These are phyloP conservation scores for Teratosphaeriaceae sp. DNA, from an alignment of 2,329 filamentous ascomycete species.

Conservation along the genomic window DNA sequence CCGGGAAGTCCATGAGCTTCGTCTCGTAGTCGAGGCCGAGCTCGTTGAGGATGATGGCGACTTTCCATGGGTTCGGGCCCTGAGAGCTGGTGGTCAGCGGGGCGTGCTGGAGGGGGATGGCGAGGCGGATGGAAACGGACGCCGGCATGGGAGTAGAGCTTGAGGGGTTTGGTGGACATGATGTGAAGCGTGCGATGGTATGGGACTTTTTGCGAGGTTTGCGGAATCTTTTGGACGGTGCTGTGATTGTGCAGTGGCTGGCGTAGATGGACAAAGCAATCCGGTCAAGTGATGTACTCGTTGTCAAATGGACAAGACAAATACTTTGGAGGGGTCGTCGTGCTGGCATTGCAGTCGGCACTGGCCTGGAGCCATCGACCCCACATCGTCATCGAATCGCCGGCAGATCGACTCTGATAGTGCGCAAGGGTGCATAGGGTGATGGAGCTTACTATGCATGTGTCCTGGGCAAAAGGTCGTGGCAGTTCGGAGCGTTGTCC, in stretches of 20 bases:
- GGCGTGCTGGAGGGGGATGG: not conserved
- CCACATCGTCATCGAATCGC: too few species aligned
- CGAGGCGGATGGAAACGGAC: constrained; percentile 3
- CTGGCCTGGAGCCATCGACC: too few species aligned
- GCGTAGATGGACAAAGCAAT: too few species aligned
- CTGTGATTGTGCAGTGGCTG: not conserved
- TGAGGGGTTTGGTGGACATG: constrained; percentile 19
- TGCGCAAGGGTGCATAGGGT: too few species aligned
- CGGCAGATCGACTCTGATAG: too few species aligned
- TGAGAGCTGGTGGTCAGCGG: not conserved
- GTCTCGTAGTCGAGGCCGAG: constrained; percentile 36
- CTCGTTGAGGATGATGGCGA: constrained; percentile 40
- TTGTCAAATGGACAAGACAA: too few species aligned
- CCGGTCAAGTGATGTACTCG: too few species aligned
- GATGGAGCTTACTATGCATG: too few species aligned
- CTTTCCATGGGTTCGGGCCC: constrained; percentile 40
- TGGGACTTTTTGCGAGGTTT: constrained; percentile 1
- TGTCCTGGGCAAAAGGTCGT: too few species aligned
- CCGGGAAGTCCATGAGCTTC: constrained; percentile 29
- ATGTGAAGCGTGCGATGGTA: not conserved
- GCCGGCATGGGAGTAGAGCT: constrained; percentile 23
- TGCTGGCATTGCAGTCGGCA: too few species aligned
- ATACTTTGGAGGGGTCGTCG: too few species aligned
- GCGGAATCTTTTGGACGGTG: not conserved
- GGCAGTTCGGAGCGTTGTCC: too few species aligned